phyloP scores from a whole-genome alignment of 768 basidiomycete species.

The Lentinus tigrinus region DNA sequence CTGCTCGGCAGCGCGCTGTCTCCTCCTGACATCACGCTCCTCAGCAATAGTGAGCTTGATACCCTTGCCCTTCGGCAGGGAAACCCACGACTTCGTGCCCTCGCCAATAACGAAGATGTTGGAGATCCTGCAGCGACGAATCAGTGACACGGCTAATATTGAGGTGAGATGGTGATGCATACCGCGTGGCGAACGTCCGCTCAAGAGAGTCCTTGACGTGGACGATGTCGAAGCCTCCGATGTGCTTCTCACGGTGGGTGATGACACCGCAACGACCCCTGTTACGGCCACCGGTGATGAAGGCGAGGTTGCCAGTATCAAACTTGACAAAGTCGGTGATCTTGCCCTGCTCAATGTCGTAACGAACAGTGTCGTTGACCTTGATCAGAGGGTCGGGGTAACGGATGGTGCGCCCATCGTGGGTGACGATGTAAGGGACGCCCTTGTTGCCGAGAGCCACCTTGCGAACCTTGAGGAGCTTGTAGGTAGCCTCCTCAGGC shows the following conservation, averaged over 20 bases:
- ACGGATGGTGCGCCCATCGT: slow-evolving; percentile 99
- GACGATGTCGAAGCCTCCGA: slow-evolving; percentile 98
- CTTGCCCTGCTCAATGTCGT: slow-evolving; percentile 92
- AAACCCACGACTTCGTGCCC: slow-evolving; percentile 94
- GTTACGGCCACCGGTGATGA: slow-evolving; percentile 99
- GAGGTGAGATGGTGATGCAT: slow-evolving; percentile 28
- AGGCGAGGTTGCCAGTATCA: slow-evolving; percentile 95
- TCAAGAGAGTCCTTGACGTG: slow-evolving; percentile 96
- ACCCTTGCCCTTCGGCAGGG: slow-evolving; percentile 96
- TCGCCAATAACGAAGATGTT: slow-evolving; percentile 99
- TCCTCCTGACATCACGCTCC: slow-evolving; percentile 92
- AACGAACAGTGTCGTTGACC: slow-evolving; percentile 98
- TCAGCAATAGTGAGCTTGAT: slow-evolving; percentile 96
- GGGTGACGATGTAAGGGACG: slow-evolving; percentile 96
- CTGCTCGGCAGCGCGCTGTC: slow-evolving; percentile 68
- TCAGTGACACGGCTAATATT: not conserved
- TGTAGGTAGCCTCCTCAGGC: slow-evolving; percentile 94
- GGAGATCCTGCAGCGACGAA: slow-evolving; percentile 59
- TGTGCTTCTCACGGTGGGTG: slow-evolving; percentile 94
- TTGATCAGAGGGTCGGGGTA: slow-evolving; percentile 96
- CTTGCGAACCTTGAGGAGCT: slow-evolving; percentile 91
- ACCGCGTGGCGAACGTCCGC: slow-evolving; percentile 97
- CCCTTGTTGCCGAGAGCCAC: slow-evolving; percentile 91
- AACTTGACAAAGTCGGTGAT: slow-evolving; percentile 93
- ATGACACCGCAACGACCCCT: slow-evolving; percentile 98